These are phyloP conservation scores for Zancudomyces culisetae DNA, from an alignment of 371 early-diverging fungal species.

Conservation along the genomic window DNA sequence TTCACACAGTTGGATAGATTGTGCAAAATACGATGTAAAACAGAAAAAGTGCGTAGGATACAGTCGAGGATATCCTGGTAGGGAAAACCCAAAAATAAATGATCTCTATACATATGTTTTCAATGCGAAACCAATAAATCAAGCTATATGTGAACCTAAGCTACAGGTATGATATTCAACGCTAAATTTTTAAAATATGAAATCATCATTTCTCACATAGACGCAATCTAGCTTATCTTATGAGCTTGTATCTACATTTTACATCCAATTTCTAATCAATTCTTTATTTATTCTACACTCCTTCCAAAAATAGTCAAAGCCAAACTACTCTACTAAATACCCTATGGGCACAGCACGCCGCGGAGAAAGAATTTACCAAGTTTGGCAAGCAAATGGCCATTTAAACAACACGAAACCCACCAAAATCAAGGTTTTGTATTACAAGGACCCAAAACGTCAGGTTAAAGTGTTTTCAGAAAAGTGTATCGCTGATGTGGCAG, in stretches of 20 bases:
- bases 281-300: neutral
- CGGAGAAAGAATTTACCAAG: constrained; percentile 26
- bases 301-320: constrained; percentile 4
- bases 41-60: constrained; percentile 22
- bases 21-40: constrained; percentile 22
- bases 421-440: constrained; percentile 22
- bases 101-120: constrained; percentile 28
- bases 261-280: neutral
- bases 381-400: constrained; percentile 33
- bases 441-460: constrained; percentile 10
- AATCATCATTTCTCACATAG: no score
- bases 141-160: constrained; percentile 25
- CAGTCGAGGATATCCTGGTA: constrained; percentile 28
- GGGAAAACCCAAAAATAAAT: constrained; percentile 24
- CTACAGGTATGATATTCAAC: constrained; percentile 22
- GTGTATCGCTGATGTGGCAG: constrained; percentile 8
- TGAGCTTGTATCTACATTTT: no score
- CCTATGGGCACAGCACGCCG: constrained; percentile 24
- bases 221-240: no score
- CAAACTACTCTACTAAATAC: constrained; percentile 14
- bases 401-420: constrained; percentile 20
- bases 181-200: no score
- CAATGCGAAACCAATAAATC: constrained; percentile 9
- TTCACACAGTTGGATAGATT: constrained; percentile 35
- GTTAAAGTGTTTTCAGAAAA: constrained; percentile 19